phyloP scores from a whole-genome alignment of 2,329 filamentous ascomycete species.

The Cercospora sesami region DNA sequence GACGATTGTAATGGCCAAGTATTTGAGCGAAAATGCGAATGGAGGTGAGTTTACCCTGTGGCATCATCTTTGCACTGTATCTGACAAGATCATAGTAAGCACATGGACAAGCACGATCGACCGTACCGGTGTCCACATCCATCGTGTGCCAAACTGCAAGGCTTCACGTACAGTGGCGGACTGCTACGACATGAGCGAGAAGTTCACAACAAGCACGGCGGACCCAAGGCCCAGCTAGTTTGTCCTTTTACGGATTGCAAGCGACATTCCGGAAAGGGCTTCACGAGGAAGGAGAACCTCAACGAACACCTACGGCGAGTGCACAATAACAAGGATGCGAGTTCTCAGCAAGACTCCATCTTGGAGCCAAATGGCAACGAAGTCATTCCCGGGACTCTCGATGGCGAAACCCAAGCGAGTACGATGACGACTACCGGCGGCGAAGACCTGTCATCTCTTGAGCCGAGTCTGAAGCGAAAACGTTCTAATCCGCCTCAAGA shows the following conservation, averaged over 20 bases:
- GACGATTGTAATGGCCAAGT: slow-evolving; percentile 67
- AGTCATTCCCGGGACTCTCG: slow-evolving; percentile 21
- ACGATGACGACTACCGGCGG: slow-evolving; percentile 6
- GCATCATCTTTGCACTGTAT: slow-evolving; percentile 5
- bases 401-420: slow-evolving; percentile 23
- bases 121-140: slow-evolving; percentile 81
- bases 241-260: slow-evolving; percentile 88
- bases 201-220: slow-evolving; percentile 86
- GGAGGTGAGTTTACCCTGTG: slow-evolving; percentile 67
- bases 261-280: slow-evolving; percentile 81
- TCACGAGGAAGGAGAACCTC: slow-evolving; percentile 89
- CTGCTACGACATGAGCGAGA: slow-evolving; percentile 87
- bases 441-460: slow-evolving; percentile 4
- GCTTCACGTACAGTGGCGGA: slow-evolving; percentile 93
- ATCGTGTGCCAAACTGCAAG: slow-evolving; percentile 87
- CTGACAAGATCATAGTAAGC: slow-evolving; percentile 64
- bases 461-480: slow-evolving; percentile 14
- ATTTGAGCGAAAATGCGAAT: slow-evolving; percentile 86
- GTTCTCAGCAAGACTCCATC: slow-evolving; percentile 22
- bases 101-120: slow-evolving; percentile 97
- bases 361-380: slow-evolving; percentile 20
- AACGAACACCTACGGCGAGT: slow-evolving; percentile 90
- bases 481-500: slow-evolving; percentile 13
- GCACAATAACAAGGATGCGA: slow-evolving; percentile 51
- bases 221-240: slow-evolving; percentile 81